A percentile compares a stretch with the other conserved stretches of the same genome.
Evolutionary conservation across 2,329 filamentous ascomycete genomes (phyloP).

Genomic region (Fusarium sp.): DNA sequence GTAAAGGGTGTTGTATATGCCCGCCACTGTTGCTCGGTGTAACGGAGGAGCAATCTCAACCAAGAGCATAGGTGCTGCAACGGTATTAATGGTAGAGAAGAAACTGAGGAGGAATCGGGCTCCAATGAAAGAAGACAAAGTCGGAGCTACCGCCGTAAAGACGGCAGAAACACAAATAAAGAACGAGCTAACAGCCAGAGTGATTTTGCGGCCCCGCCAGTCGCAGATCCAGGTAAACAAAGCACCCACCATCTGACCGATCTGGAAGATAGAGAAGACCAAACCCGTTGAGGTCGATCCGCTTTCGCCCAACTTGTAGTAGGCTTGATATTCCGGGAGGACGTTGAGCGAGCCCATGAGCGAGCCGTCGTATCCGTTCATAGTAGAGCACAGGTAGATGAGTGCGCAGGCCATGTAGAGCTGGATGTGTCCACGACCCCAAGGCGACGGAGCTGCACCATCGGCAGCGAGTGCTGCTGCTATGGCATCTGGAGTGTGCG

Average conservation of each 20-base stretch:
- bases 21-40: slow-evolving; percentile 70
- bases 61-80: slow-evolving; percentile 70
- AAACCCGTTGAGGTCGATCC: slow-evolving; percentile 59
- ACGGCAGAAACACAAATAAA: slow-evolving; percentile 48
- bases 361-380: slow-evolving; percentile 59
- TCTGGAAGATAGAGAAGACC: slow-evolving; percentile 59
- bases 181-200: slow-evolving; percentile 61
- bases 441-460: neutral
- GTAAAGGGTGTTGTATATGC: slow-evolving; percentile 62
- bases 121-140: slow-evolving; percentile 7
- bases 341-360: slow-evolving; percentile 61
- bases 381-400: slow-evolving; percentile 56
- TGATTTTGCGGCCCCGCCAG: slow-evolving; percentile 58
- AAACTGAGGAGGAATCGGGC: slow-evolving; percentile 17
- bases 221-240: slow-evolving; percentile 61
- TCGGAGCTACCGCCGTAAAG: slow-evolving; percentile 20
- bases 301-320: slow-evolving; percentile 17
- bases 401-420: slow-evolving; percentile 32
- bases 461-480: neutral
- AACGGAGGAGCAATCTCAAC: slow-evolving; percentile 72
- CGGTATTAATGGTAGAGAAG: slow-evolving; percentile 15
- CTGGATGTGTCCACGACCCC: slow-evolving; percentile 24
- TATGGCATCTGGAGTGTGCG: neutral
- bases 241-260: slow-evolving; percentile 59
- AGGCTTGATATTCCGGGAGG: slow-evolving; percentile 39